Conservation (phyloP, 805 yeast genomes). For the Candida xiaguanensis region DNA sequence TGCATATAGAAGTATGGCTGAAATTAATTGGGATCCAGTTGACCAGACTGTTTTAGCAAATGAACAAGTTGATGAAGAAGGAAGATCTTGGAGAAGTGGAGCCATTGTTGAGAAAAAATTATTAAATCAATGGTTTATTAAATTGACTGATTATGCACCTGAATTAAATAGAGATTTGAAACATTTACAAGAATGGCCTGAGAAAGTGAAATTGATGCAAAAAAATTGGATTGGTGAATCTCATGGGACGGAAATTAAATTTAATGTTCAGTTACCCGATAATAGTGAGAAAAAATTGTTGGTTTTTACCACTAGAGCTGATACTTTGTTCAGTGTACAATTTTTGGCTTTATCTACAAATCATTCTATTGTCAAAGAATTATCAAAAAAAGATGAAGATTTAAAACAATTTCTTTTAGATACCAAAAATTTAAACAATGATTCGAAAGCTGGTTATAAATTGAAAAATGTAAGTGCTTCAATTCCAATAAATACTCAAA, state of each 20-base stretch:
- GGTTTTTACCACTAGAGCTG: constrained; percentile 86
- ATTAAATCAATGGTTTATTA: constrained; percentile 90
- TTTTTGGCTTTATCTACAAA: constrained; percentile 73
- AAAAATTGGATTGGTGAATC: constrained; percentile 92
- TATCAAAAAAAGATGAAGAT: constrained; percentile 33
- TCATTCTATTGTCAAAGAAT: constrained; percentile 55
- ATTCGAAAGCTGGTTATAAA: constrained; percentile 52
- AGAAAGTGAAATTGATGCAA: constrained; percentile 86
- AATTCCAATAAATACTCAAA: constrained; percentile 55
- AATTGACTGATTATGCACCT: constrained; percentile 78
- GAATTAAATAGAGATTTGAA: constrained; percentile 63
- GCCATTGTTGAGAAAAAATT: constrained; percentile 82
- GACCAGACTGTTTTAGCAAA: constrained; percentile 92
- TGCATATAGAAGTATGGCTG: constrained; percentile 83
- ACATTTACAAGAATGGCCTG: constrained; percentile 74
- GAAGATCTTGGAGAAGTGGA: constrained; percentile 96
- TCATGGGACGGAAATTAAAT: constrained; percentile 67
- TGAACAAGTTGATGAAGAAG: constrained; percentile 91
- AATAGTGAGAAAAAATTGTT: constrained; percentile 27
- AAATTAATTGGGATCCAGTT: constrained; percentile 97
- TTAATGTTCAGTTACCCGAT: constrained; percentile 26
- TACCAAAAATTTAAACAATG: constrained; percentile 35
- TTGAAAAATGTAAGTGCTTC: constrained; percentile 41
- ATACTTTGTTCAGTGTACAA: constrained; percentile 80
- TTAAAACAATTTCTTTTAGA: constrained; percentile 51